Evolutionary conservation across 331 rosid genomes (phyloP).

Genomic region (Spiraea crenata): DNA sequence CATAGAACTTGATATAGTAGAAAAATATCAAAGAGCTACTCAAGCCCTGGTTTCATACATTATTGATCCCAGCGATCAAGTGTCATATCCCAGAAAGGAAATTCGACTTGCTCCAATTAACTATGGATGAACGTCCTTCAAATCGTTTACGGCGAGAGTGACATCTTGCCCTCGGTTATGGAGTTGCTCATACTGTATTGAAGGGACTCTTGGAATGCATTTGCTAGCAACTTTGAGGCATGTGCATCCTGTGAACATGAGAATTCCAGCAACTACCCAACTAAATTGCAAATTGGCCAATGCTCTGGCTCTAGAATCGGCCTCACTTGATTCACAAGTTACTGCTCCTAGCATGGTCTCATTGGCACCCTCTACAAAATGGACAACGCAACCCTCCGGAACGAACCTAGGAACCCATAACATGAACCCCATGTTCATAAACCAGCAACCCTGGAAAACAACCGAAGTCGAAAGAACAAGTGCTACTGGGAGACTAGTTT

Average conservation of each 20-base stretch:
- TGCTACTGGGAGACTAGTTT: slow-evolving; percentile 63
- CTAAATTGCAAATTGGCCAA: slow-evolving; percentile 89
- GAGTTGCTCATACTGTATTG: slow-evolving; percentile 72
- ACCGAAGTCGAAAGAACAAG: slow-evolving; percentile 71
- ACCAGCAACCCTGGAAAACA: slow-evolving; percentile 90
- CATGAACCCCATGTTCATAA: slow-evolving; percentile 79
- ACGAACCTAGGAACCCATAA: slow-evolving; percentile 65
- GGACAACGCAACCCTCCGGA: slow-evolving; percentile 63
- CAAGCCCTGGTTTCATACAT: neutral
- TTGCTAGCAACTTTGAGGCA: slow-evolving; percentile 56
- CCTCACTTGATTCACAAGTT: slow-evolving; percentile 53
- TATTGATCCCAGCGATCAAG: slow-evolving; percentile 13
- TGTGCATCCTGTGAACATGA: slow-evolving; percentile 50
- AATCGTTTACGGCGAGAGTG: slow-evolving; percentile 34
- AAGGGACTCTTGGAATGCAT: slow-evolving; percentile 32
- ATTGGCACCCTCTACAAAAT: slow-evolving; percentile 22
- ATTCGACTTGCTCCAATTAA: slow-evolving; percentile 5
- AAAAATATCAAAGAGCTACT: neutral
- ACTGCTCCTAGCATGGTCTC: slow-evolving; percentile 59
- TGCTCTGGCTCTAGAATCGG: slow-evolving; percentile 72
- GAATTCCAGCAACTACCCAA: slow-evolving; percentile 69
- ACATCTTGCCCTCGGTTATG: slow-evolving; percentile 48
- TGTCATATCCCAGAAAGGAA: slow-evolving; percentile 17
- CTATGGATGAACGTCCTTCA: slow-evolving; percentile 43
- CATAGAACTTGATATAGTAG: neutral